Percentiles rank a stretch among this genome's conserved stretches.
Conservation (phyloP, 805 yeast genomes). For the Candida suzukii region DNA sequence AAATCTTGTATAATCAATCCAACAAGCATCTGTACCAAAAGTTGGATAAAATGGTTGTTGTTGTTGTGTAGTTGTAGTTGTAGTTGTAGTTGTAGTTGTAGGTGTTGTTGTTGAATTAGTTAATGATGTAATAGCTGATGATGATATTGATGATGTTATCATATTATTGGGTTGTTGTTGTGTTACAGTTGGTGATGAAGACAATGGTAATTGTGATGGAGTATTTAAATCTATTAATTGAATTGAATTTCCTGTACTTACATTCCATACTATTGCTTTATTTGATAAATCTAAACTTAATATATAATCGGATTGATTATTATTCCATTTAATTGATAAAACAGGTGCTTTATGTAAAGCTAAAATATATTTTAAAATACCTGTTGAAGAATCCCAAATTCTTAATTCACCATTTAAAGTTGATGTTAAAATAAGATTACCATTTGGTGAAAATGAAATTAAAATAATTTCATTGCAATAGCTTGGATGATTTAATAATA, state of each 20-base stretch:
- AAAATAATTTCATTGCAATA: slow-evolving; percentile 25
- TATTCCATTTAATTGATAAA: slow-evolving; percentile 53
- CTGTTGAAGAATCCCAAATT: slow-evolving; percentile 64
- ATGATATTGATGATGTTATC: no score
- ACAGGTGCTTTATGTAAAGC: slow-evolving; percentile 50
- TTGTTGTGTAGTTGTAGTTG: background rate
- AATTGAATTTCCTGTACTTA: slow-evolving; percentile 40
- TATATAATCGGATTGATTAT: slow-evolving; percentile 40
- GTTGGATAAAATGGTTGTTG: no score
- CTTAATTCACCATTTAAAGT: slow-evolving; percentile 66
- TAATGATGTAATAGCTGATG: no score
- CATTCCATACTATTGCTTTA: slow-evolving; percentile 60
- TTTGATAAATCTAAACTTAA: slow-evolving; percentile 54
- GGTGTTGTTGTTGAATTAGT: background rate
- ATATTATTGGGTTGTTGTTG: no score
- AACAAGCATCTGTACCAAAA: slow-evolving; percentile 53
- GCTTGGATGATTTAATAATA: slow-evolving; percentile 15
- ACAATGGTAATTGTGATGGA: no score
- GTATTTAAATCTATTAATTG: slow-evolving; percentile 33
- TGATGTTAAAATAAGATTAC: slow-evolving; percentile 55
- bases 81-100: background rate
- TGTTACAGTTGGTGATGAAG: no score
- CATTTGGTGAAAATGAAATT: slow-evolving; percentile 57
- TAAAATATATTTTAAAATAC: slow-evolving; percentile 52
- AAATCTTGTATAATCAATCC: slow-evolving; percentile 67